Conservation (phyloP, 345 rosid species). For the Brassica napus region DNA sequence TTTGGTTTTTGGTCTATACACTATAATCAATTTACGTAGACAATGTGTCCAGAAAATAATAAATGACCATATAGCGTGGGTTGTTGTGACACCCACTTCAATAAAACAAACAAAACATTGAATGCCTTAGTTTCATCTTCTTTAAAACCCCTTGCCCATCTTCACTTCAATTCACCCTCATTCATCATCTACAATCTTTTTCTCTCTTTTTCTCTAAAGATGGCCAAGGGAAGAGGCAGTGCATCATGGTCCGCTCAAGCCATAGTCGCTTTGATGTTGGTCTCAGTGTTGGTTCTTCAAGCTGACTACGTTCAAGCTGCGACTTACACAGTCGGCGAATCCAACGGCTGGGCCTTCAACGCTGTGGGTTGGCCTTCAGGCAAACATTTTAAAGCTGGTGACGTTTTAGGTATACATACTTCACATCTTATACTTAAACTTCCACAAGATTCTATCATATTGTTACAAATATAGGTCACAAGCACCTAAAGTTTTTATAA, state of each 20-base stretch:
- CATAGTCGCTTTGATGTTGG: constrained; percentile 20
- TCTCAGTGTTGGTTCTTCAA: constrained; percentile 23
- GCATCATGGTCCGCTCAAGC: constrained; percentile 33
- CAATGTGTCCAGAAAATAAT: constrained; percentile 29
- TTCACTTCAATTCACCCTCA: constrained; percentile 2
- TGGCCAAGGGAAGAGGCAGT: constrained; percentile 42
- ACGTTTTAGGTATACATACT: constrained; percentile 35
- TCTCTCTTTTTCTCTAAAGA: constrained; percentile 5
- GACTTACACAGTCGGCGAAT: constrained; percentile 32
- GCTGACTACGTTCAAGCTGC: constrained; percentile 29
- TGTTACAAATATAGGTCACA: background rate
- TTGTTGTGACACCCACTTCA: constrained; percentile 31
- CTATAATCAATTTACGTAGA: constrained; percentile 18
- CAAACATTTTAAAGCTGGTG: constrained; percentile 41
- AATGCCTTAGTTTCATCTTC: constrained; percentile 14
- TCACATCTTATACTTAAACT: background rate
- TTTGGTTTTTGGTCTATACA: background rate
- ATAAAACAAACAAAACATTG: constrained; percentile 17
- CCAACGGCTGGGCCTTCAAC: constrained; percentile 38
- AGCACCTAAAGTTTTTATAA: background rate
- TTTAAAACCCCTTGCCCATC: constrained; percentile 10
- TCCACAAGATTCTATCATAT: constrained; percentile 31
- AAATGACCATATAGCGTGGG: constrained; percentile 33
- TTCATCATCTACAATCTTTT: background rate
- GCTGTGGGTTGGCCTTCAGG: constrained; percentile 38